These are phyloP conservation scores for Salvia miltiorrhiza DNA, from an alignment of 257 asterid genomes.

Conservation along the genomic window DNA sequence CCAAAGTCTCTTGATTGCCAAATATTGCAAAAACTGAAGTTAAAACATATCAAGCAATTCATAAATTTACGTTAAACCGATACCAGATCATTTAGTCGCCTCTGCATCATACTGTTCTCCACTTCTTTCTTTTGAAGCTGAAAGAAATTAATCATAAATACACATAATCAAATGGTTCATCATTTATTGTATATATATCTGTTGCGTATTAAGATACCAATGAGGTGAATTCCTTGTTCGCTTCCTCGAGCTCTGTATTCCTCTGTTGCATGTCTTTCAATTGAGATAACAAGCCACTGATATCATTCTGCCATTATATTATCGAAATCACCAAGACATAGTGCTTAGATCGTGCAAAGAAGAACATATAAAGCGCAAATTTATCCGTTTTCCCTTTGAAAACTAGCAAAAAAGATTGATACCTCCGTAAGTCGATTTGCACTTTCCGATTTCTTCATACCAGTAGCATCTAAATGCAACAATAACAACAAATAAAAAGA, in stretches of 20 bases:
- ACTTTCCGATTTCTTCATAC: constrained; percentile 70
- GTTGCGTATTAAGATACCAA: constrained; percentile 37
- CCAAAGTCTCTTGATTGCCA: neutral
- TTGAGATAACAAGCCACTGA: constrained; percentile 81
- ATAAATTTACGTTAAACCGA: neutral
- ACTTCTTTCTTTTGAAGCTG: constrained; percentile 73
- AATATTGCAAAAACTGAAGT: neutral
- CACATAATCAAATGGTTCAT: neutral
- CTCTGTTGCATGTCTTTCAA: constrained; percentile 62
- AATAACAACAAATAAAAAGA: neutral
- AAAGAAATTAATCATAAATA: neutral
- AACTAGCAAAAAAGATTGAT: neutral
- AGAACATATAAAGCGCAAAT: neutral
- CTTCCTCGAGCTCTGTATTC: constrained; percentile 66
- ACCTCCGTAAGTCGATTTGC: constrained; percentile 86
- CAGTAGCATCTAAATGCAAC: constrained; percentile 45
- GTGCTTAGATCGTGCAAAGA: neutral
- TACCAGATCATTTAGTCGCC: constrained; percentile 88
- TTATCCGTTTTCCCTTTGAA: neutral
- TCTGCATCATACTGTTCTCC: constrained; percentile 61
- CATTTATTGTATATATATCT: neutral
- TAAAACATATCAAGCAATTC: neutral
- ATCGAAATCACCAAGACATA: neutral
- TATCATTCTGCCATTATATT: constrained; percentile 66
- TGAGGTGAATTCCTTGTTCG: constrained; percentile 50